phyloP scores from a whole-genome alignment of 495 filamentous ascomycete genomes.

The Parachaetomium inaequale region DNA sequence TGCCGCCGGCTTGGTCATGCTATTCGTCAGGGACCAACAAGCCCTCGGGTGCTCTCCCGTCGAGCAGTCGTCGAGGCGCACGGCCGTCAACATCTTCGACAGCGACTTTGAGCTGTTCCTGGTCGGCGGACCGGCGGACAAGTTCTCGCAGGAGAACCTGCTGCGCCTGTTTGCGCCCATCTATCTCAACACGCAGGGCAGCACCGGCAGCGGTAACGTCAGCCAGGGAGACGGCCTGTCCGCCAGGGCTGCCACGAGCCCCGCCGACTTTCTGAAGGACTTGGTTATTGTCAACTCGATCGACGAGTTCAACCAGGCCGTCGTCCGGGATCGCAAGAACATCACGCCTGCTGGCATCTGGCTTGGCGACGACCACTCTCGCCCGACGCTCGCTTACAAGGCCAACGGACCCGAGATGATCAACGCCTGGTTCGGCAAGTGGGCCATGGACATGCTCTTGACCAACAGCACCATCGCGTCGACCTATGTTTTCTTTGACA shows the following conservation, averaged over 20 bases:
- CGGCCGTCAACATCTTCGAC: conserved; percentile 35
- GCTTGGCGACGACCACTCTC: conserved; percentile 53
- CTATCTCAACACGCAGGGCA: conserved; percentile 22
- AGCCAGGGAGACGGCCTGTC: conserved; percentile 11
- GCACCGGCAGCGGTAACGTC: conserved; percentile 13
- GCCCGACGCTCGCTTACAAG: conserved; percentile 60
- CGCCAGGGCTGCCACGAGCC: conserved; percentile 9
- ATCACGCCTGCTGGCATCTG: conserved; percentile 75
- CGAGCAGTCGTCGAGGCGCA: conserved; percentile 29
- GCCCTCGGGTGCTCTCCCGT: conserved; percentile 56
- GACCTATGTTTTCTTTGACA: conserved; percentile 65
- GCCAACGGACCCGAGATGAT: conserved; percentile 42
- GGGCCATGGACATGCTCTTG: conserved; percentile 63
- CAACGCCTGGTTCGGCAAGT: conserved; percentile 64
- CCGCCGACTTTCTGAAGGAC: conserved; percentile 33
- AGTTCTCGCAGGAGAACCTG: conserved; percentile 42
- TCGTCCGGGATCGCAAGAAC: conserved; percentile 57
- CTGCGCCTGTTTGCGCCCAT: conserved; percentile 45
- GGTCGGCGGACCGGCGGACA: conserved; percentile 58
- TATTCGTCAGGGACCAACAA: conserved; percentile 60
- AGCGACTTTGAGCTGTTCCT: conserved; percentile 41
- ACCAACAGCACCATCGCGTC: conserved; percentile 63
- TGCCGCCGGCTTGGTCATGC: conserved; percentile 68
- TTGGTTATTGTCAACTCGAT: conserved; percentile 61
- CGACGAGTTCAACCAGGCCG: conserved; percentile 62